A percentile compares a stretch with the other conserved stretches of the same genome.
phyloP scores from a whole-genome alignment of 176 grass and related monocot genomes.

The Alloteropsis semialata region DNA sequence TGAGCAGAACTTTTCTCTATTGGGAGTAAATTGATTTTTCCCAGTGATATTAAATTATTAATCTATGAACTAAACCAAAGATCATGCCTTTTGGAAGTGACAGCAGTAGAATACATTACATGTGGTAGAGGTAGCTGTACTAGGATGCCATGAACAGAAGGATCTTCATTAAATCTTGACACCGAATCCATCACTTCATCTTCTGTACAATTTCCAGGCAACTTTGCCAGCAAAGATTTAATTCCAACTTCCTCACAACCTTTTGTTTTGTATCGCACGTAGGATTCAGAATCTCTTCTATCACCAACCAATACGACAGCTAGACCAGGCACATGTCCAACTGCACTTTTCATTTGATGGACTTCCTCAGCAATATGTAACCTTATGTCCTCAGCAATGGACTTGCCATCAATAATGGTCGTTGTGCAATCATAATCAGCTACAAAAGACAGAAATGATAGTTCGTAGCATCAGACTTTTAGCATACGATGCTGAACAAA shows the following conservation, averaged over 20 bases:
- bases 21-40: neutral
- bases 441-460: conserved; percentile 25
- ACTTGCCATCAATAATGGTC: conserved; percentile 75
- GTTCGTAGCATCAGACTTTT: neutral
- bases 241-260: conserved; percentile 89
- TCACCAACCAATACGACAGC: conserved; percentile 80
- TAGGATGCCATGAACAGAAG: conserved; percentile 89
- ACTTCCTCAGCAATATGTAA: conserved; percentile 66
- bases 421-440: conserved; percentile 27
- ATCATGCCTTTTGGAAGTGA: neutral
- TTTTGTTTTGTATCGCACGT: conserved; percentile 80
- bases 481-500: neutral
- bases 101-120: conserved; percentile 45
- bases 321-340: conserved; percentile 66
- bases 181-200: conserved; percentile 68
- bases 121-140: conserved; percentile 89
- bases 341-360: conserved; percentile 47
- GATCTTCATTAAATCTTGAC: conserved; percentile 71
- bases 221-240: conserved; percentile 62
- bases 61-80: conserved; percentile 3
- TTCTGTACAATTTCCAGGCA: conserved; percentile 67
- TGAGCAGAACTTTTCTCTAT: neutral
- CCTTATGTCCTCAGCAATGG: conserved; percentile 81
- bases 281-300: conserved; percentile 83
- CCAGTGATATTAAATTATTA: neutral